phyloP scores from a whole-genome alignment of 352 stramenopile species.

The Pythium grandisporangium region DNA sequence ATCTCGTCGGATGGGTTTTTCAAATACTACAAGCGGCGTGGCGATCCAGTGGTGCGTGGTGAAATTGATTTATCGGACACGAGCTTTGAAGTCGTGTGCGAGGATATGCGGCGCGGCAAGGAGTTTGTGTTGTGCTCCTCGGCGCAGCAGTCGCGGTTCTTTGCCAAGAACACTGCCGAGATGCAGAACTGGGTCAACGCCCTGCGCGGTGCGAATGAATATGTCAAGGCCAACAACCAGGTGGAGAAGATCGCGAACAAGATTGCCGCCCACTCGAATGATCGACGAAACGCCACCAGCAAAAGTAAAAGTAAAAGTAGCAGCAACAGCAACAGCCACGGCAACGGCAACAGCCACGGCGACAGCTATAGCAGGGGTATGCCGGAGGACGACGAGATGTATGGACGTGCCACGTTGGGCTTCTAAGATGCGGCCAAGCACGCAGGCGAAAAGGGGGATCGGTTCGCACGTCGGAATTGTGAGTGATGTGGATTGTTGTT shows the following conservation, averaged over 20 bases:
- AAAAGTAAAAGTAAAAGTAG: too few species aligned
- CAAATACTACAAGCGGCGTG: conserved; percentile 83
- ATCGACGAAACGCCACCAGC: too few species aligned
- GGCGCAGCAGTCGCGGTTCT: conserved; percentile 83
- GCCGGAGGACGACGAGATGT: too few species aligned
- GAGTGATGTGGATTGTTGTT: too few species aligned
- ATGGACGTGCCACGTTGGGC: background rate
- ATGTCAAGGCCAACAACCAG: conserved; percentile 37
- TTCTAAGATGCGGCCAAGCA: too few species aligned
- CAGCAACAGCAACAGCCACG: background rate
- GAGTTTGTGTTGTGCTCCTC: conserved; percentile 79
- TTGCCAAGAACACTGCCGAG: conserved; percentile 63
- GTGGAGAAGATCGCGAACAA: conserved; percentile 21
- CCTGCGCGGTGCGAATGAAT: conserved; percentile 55
- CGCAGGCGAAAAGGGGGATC: too few species aligned
- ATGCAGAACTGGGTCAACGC: conserved; percentile 74
- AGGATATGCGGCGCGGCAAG: conserved; percentile 59
- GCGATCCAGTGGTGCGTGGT: conserved; percentile 64
- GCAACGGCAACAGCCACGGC: background rate
- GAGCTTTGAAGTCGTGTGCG: conserved; percentile 76
- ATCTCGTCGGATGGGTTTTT: conserved; percentile 63
- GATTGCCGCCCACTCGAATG: conserved; percentile 18
- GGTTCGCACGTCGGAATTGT: too few species aligned
- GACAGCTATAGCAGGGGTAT: too few species aligned
- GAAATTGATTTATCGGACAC: conserved; percentile 72